Percentiles rank a stretch among this genome's conserved stretches.
phyloP scores from a whole-genome alignment of 2,329 filamentous ascomycete species.

The Pyrenochaeta sp. region DNA sequence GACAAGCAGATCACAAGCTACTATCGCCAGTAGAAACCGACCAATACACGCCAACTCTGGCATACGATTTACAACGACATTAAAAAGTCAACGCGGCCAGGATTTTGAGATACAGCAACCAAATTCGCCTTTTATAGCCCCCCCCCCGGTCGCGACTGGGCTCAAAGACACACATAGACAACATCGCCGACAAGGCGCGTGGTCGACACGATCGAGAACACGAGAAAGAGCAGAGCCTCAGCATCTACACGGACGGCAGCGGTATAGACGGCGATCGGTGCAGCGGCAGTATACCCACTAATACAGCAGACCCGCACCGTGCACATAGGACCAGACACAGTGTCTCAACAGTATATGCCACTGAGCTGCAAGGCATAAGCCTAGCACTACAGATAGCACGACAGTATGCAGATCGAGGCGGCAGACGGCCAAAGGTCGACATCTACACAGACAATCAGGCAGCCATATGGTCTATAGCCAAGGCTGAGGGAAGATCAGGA shows the following conservation, averaged over 20 bases:
- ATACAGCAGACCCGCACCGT: slow-evolving; percentile 14
- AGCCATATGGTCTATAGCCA: slow-evolving; percentile 17
- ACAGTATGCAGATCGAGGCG: slow-evolving; percentile 15
- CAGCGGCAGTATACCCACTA: slow-evolving; percentile 19
- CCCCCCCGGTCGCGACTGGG: too few relatives aligned
- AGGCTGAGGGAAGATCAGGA: slow-evolving; percentile 15
- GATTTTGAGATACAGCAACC: slow-evolving; percentile 13
- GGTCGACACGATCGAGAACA: too few relatives aligned
- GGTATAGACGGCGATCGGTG: too few relatives aligned
- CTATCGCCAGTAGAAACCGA: slow-evolving; percentile 2
- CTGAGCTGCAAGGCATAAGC: slow-evolving; percentile 20
- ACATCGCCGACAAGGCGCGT: too few relatives aligned
- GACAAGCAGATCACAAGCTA: slow-evolving; percentile 1
- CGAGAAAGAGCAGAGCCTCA: too few relatives aligned
- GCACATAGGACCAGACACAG: slow-evolving; percentile 16
- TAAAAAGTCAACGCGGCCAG: slow-evolving; percentile 6
- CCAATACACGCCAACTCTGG: slow-evolving; percentile 8
- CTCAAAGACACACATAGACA: too few relatives aligned
- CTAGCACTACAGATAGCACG: slow-evolving; percentile 22
- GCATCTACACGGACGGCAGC: too few relatives aligned
- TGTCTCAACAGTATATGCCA: slow-evolving; percentile 17
- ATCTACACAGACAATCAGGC: slow-evolving; percentile 28
- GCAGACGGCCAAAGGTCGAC: slow-evolving; percentile 9
- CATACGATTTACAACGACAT: slow-evolving; percentile 17
- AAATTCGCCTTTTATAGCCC: too few relatives aligned